These are phyloP conservation scores for Drosera capensis DNA, from an alignment of 148 eudicot genomes.

Conservation along the genomic window DNA sequence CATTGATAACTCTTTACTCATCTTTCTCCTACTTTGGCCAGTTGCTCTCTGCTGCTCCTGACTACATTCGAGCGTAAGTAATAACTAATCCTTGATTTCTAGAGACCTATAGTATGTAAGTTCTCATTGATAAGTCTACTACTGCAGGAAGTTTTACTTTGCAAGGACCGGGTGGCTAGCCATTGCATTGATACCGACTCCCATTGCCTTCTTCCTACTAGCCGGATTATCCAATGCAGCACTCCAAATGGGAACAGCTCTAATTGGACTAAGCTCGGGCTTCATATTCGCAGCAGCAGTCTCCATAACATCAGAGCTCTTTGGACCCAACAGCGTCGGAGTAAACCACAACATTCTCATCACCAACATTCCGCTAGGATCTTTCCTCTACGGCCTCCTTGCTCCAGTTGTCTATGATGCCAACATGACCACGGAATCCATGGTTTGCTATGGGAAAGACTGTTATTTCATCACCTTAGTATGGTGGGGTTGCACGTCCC, in stretches of 20 bases:
- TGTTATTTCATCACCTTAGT: constrained; percentile 67
- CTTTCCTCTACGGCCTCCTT: constrained; percentile 53
- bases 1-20: constrained; percentile 58
- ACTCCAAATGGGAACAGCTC: constrained; percentile 43
- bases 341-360: constrained; percentile 86
- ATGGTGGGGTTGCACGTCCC: constrained; percentile 62
- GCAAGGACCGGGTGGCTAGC: constrained; percentile 91
- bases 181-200: constrained; percentile 54
- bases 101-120: too few species aligned
- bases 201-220: constrained; percentile 63
- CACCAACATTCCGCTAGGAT: constrained; percentile 83
- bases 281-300: constrained; percentile 89
- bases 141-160: constrained; percentile 66
- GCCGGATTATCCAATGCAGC: constrained; percentile 35
- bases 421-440: constrained; percentile 22
- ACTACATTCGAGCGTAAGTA: constrained; percentile 60
- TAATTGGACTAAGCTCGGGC: constrained; percentile 75
- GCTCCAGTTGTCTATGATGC: constrained; percentile 64
- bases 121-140: too few species aligned
- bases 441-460: constrained; percentile 58
- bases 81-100: not conserved
- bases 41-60: constrained; percentile 74
- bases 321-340: constrained; percentile 63
- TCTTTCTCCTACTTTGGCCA: constrained; percentile 94
- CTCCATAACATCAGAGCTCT: constrained; percentile 76